Evolutionary conservation across 371 early-diverging fungal genomes (phyloP), one percentile per base, ranked within the genome.

Genomic region (Conidiobolus incongruus): DNA sequence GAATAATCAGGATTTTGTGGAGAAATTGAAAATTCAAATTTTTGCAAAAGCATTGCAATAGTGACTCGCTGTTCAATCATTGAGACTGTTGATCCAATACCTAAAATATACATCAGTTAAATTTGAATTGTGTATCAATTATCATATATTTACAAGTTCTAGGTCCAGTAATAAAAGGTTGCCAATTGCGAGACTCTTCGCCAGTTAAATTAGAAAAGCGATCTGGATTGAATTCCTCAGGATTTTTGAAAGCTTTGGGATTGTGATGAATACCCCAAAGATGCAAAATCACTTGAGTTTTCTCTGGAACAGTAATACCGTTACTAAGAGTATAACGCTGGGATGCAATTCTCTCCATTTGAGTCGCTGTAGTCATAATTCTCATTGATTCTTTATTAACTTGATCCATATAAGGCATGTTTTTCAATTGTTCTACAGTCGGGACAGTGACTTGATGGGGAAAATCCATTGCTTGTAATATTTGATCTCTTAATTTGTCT

Each of bases 11-110:
- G n/a, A n/a, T n/a, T n/a, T n/a, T n/a, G n/a, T n/a, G n/a, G n/a
- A n/a, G n/a, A n/a, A n/a, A n/a, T n/a, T n/a, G n/a, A n/a, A 17
- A 40, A 7, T 10, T 23, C 15, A 24, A n/a, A 61, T 19, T 54
- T 52, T 38, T 51, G 54, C 7, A 63, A 47, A 12, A 71, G 38
- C 62, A 67, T 60, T 3, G 63, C 44, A 17, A 68, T 48, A 2
- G 66, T 20, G 10, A 67, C 53, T n/a, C 68, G 57, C 51, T 68
- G 70, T 22, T 67, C 66, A 10, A 60, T 48, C 44, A 71, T 49
- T 1, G 68, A 60, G 41, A 74, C 70, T 31, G 67, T 62, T 58
- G 61, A 56, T 29, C 69, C 74, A 31, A 68, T n/a, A 30, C 40
- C 40, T 40, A 17, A 24, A 40, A 5, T 20, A 37, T 15, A 22